phyloP scores from a whole-genome alignment of 257 asterid species.

The Salvia hispanica region DNA sequence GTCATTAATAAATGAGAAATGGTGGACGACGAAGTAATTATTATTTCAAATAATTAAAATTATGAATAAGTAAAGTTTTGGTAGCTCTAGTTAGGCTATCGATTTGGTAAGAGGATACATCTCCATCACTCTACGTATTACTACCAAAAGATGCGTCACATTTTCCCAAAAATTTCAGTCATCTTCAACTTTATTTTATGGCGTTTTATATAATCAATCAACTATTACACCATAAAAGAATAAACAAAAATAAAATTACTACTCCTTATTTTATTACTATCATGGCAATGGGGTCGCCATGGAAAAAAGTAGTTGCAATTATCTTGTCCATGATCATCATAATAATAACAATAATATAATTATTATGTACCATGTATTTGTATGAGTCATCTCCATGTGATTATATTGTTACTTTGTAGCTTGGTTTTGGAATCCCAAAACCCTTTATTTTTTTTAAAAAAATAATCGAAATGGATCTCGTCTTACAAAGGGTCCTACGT shows the following conservation, averaged over 20 bases:
- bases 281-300: conserved; percentile 17
- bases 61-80: background rate
- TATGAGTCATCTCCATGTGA: conserved; percentile 42
- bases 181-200: conserved; percentile 37
- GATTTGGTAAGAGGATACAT: conserved; percentile 36
- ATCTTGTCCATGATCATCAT: conserved; percentile 25
- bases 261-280: background rate
- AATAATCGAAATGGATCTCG: conserved; percentile 7
- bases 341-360: background rate
- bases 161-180: conserved; percentile 17
- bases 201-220: conserved; percentile 35
- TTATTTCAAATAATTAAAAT: background rate
- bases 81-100: conserved; percentile 34
- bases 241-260: conserved; percentile 4
- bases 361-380: conserved; percentile 10
- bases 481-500: conserved; percentile 24
- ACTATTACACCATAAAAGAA: background rate
- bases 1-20: no score
- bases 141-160: conserved; percentile 33
- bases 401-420: conserved; percentile 31
- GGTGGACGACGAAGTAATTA: no score
- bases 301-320: conserved; percentile 5
- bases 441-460: background rate
- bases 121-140: conserved; percentile 19
- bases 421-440: conserved; percentile 31